Conservation (phyloP, 2,329 filamentous ascomycete genomes). For the Apiospora aurea region DNA sequence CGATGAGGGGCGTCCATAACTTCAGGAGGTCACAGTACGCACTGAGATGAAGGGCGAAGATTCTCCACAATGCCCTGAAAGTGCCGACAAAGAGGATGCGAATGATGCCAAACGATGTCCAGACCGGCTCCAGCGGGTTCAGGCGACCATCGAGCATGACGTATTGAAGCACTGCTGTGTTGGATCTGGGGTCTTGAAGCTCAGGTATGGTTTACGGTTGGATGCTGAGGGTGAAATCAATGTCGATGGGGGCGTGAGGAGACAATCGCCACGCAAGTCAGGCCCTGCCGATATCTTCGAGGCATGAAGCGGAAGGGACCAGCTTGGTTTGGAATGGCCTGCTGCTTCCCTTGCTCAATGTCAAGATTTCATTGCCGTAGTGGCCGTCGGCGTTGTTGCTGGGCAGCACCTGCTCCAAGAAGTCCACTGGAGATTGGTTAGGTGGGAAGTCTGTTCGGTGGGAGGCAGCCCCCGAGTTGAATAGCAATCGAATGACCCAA, state of each 20-base stretch:
- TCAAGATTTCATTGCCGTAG: neutral
- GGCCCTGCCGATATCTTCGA: neutral
- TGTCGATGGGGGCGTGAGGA: neutral
- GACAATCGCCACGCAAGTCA: neutral
- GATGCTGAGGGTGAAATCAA: neutral
- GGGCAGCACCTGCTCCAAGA: neutral
- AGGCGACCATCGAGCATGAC: neutral
- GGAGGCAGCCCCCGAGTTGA: neutral
- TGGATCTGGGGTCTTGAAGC: neutral
- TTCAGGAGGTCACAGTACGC: neutral
- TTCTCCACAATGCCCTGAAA: neutral
- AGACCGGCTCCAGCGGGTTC: neutral
- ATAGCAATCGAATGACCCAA: neutral
- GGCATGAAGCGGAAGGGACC: neutral
- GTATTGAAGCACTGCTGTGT: neutral
- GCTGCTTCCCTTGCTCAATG: neutral
- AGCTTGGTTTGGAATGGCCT: neutral
- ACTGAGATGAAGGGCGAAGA: conserved; percentile 7
- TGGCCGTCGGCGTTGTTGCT: neutral
- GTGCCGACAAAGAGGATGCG: conserved; percentile 12
- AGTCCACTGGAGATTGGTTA: neutral
- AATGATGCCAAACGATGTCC: neutral
- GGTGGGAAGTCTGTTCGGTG: neutral
- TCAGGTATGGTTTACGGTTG: neutral
- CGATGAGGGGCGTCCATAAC: conserved; percentile 24